Evolutionary conservation across 176 grass and related monocot species (phyloP).

Genomic region (Oryza nivara): DNA sequence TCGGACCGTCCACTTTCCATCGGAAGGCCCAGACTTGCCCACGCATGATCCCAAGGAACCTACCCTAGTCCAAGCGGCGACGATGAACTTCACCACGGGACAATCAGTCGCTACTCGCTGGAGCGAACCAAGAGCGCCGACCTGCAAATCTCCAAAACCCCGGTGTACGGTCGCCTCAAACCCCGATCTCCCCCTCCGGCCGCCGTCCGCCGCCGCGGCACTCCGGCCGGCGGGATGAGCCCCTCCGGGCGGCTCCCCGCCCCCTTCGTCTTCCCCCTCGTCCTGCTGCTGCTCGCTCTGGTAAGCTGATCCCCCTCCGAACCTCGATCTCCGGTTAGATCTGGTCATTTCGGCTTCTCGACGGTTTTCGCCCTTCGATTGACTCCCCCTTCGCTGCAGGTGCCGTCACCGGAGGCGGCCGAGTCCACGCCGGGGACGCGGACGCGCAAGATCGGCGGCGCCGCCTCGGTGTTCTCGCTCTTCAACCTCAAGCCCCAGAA

Average conservation of each 20-base stretch:
- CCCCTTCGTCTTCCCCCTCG: constrained; percentile 11
- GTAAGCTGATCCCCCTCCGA: constrained; percentile 30
- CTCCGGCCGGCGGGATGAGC: constrained; percentile 24
- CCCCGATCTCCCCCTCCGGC: neutral
- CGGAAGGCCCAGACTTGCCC: neutral
- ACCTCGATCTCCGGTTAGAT: constrained; percentile 30
- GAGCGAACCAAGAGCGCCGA: neutral
- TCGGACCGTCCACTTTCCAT: neutral
- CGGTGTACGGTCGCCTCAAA: constrained; percentile 6
- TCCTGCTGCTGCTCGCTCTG: constrained; percentile 31
- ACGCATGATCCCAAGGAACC: neutral
- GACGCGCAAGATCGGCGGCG: constrained; percentile 55
- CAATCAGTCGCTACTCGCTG: too few species aligned
- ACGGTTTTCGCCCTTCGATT: neutral
- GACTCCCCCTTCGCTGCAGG: neutral
- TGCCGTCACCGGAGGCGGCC: constrained; percentile 34
- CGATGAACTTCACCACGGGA: too few species aligned
- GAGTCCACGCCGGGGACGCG: constrained; percentile 60
- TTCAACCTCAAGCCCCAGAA: constrained; percentile 85
- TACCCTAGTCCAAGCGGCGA: neutral
- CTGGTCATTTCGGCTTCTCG: constrained; percentile 12
- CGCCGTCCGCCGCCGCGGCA: constrained; percentile 8
- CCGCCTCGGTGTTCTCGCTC: constrained; percentile 80
- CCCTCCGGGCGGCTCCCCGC: neutral
- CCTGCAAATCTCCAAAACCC: constrained; percentile 18